Conservation (phyloP, 1,284 basidiomycete species). For the Mycosarcoma maydis region DNA sequence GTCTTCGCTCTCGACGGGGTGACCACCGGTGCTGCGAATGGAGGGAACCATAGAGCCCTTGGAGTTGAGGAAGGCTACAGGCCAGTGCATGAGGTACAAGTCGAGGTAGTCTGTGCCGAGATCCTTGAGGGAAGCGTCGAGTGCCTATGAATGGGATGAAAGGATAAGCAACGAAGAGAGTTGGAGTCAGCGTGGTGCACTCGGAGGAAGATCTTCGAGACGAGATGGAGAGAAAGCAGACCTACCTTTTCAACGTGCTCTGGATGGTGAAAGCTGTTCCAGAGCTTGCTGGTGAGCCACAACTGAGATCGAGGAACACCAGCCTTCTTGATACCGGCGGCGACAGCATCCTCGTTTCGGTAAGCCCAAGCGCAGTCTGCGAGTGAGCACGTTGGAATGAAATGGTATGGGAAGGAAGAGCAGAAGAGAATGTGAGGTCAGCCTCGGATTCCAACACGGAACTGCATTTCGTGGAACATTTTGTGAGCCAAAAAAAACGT, state of each 20-base stretch:
- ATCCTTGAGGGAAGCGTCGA: slow-evolving; percentile 77
- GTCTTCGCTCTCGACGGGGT: slow-evolving; percentile 78
- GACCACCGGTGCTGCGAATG: slow-evolving; percentile 50
- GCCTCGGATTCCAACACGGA: not conserved
- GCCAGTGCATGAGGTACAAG: slow-evolving; percentile 84
- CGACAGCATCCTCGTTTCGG: slow-evolving; percentile 85
- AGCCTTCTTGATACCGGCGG: slow-evolving; percentile 77
- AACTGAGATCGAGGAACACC: slow-evolving; percentile 80
- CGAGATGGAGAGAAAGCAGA: not conserved
- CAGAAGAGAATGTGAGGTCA: not conserved
- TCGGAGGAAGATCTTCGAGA: too few species aligned
- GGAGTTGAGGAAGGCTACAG: slow-evolving; percentile 59
- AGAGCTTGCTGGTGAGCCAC: slow-evolving; percentile 85
- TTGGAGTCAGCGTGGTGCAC: not conserved
- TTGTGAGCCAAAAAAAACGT: too few species aligned
- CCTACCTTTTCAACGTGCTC: slow-evolving; percentile 56
- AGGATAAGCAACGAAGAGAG: not conserved
- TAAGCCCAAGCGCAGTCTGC: slow-evolving; percentile 56
- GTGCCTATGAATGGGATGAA: slow-evolving; percentile 68
- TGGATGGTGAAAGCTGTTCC: slow-evolving; percentile 76
- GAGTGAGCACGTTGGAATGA: too few species aligned
- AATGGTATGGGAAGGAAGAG: not conserved
- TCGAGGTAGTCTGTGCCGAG: slow-evolving; percentile 81
- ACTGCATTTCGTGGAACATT: too few species aligned
- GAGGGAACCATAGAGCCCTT: slow-evolving; percentile 51